phyloP scores from a whole-genome alignment of 116 monocot genomes.

The Phalaenopsis hybrid region DNA sequence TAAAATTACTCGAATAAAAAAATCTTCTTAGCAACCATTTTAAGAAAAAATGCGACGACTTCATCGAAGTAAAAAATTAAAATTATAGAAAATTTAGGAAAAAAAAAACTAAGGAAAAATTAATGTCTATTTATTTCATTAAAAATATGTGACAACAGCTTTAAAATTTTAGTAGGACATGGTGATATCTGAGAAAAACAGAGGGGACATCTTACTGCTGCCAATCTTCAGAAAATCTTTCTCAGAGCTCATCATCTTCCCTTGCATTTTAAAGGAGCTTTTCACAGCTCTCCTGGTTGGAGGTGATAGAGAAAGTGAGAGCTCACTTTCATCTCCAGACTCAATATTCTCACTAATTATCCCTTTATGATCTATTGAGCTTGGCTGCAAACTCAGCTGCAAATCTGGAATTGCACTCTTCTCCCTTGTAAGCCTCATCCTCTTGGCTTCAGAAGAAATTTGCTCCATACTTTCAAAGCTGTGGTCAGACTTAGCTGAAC shows the following conservation, averaged over 20 bases:
- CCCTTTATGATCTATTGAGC: neutral
- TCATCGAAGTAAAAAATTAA: too few relatives aligned
- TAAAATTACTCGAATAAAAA: too few relatives aligned
- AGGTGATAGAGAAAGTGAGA: constrained; percentile 69
- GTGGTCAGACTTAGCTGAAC: constrained; percentile 6
- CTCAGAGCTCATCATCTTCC: neutral
- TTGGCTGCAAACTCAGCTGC: constrained; percentile 46
- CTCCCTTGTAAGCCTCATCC: constrained; percentile 17
- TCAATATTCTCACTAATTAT: neutral
- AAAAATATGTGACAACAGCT: neutral
- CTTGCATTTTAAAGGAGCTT: neutral
- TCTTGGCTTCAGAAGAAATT: constrained; percentile 11
- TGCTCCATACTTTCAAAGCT: constrained; percentile 11
- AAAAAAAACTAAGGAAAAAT: too few relatives aligned
- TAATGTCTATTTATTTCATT: too few relatives aligned
- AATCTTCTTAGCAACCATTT: too few relatives aligned
- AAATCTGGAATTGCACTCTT: constrained; percentile 25
- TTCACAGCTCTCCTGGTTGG: constrained; percentile 11
- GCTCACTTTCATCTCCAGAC: constrained; percentile 26
- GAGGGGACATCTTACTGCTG: constrained; percentile 25
- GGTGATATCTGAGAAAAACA: constrained; percentile 89
- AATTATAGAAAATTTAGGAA: too few relatives aligned
- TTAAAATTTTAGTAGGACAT: constrained; percentile 41
- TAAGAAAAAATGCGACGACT: too few relatives aligned
- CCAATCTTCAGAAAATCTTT: constrained; percentile 24